Base-by-base conservation (phyloP, 345 rosid species). In the Toxicodendron radicans region DNA sequence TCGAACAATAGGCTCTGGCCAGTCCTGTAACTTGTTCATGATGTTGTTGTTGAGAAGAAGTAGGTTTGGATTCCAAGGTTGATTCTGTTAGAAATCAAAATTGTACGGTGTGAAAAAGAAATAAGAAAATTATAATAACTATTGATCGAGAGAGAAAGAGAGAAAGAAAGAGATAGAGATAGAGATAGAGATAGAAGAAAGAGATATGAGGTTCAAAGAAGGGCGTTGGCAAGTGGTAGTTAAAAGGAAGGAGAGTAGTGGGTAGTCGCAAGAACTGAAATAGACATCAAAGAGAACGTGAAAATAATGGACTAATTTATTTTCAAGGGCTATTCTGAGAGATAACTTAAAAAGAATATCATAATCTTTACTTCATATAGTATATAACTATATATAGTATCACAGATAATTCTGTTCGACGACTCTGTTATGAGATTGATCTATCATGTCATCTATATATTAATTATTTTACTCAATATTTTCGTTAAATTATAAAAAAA, bases 1-100 rank as follows among this genome's bases (percentile, higher is more conserved):
- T 0, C 99, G 94, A 72, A 93, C 90, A 12, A 95, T 80, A 6
- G 97, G 99, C 79, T 95, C 99, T 4, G 99, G 98, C 99, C 99
- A 95, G 18, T 87, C 95, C 21, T 86, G 88, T 58, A 83, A 74
- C 76, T 14, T 84, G 81, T 51, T 80, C 88, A 87, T 90, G 79
- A 7, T 43, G 48, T 59, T 79, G 64, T 13, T 43, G 64, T 64
- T 27, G 18, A 38, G 43, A 38, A 5, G 43, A 35, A 7, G 14
- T 20, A 4, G 53, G 46, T 41, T 62, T 20, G 27, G 64, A 27
- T 41, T 57, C 71, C 72, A 46, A 72, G 51, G 63, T 35, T 41
- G 64, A 60, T 72, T 32, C 77, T 74, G 14, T 23, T 49, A 46
- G 14, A 56, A 7, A 23, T 35, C 33, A 30, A 46, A 21, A 58